phyloP scores from a whole-genome alignment of 2,329 filamentous ascomycete species.

The Hypomyces rosellus region DNA sequence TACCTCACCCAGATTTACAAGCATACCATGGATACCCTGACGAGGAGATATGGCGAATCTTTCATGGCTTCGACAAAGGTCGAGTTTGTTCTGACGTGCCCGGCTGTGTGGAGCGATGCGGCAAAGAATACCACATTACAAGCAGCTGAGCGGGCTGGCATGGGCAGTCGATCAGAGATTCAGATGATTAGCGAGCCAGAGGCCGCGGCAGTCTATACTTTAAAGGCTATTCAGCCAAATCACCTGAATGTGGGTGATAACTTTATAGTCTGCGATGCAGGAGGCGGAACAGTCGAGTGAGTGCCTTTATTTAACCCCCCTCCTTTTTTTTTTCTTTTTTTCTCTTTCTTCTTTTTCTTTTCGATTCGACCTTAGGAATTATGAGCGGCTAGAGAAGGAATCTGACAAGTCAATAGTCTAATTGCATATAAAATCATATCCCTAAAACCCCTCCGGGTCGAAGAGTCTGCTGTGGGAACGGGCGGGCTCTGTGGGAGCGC shows the following conservation, averaged over 20 bases:
- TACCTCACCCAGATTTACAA: conserved; percentile 70
- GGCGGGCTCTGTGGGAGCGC: conserved; percentile 72
- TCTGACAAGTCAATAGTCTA: conserved; percentile 32
- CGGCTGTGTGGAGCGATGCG: conserved; percentile 77
- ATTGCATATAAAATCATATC: conserved; percentile 79
- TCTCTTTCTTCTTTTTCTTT: too few species aligned
- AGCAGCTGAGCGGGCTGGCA: conserved; percentile 71
- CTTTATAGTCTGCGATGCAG: conserved; percentile 57
- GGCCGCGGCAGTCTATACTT: conserved; percentile 71
- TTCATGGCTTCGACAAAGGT: conserved; percentile 73
- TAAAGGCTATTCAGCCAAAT: conserved; percentile 73
- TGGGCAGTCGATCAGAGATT: conserved; percentile 64
- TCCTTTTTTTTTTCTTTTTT: too few species aligned
- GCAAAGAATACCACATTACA: conserved; percentile 79
- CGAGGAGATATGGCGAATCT: conserved; percentile 65
- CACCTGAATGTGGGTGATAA: conserved; percentile 63
- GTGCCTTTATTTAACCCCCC: conserved; percentile 20
- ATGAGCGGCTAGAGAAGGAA: background rate
- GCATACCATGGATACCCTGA: conserved; percentile 74
- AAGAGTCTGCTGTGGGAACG: conserved; percentile 74
- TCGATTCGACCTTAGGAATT: too few species aligned
- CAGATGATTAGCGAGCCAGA: conserved; percentile 78
- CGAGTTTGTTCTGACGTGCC: conserved; percentile 74
- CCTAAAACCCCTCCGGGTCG: conserved; percentile 62
- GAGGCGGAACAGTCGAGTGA: conserved; percentile 62